Evolutionary conservation across 1,284 basidiomycete species (phyloP), one percentile per base, ranked within the genome.

Genomic region (Grifola frondosa): DNA sequence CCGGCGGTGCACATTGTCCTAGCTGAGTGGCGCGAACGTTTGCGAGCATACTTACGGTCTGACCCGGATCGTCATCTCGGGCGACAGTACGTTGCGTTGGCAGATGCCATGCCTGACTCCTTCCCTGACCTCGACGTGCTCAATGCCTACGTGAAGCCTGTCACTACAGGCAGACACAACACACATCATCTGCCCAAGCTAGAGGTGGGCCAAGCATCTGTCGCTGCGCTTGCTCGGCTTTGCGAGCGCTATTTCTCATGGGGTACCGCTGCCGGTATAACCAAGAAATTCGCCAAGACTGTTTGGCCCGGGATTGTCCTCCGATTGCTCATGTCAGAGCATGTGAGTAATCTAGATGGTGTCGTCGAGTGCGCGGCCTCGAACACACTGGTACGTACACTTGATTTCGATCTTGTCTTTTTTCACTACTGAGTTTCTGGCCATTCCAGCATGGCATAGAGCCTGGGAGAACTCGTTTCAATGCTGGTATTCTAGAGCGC

Each of bases 201-300:
- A n/a, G n/a, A n/a, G n/a, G n/a, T 83, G 81, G 79, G 65, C 64
- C 30, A 75, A 77, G 48, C 85, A 90, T 47, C 84, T 85, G 1
- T 78, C 88, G 57, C 66, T 93, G 1, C 80, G 79, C 17, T 79
- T 77, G 42, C 75, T 93, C 16, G 89, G 5, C 70, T 84, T 1
- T 94, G 91, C 66, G 91, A 95, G 62, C 71, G 80, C 36, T 88
- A 84, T 58, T 95, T 95, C 53, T 91, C 93, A 59, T 95, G 91
- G 91, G 91, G 91, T 0, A 82, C 88, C 32, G 80, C 75, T 50
- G 85, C 90, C 37, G 69, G 77, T 6, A 87, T 91, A 47, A 74
- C 90, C 52, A 86, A 88, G 50, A 79, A 87, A 6, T 90, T 91
- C 59, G 70, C 84, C 49, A 88, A 80, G 0, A 74, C 88, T 6